Evolutionary conservation across 2,329 filamentous ascomycete species (phyloP).

Genomic region (Arthrobotrys megalospora): DNA sequence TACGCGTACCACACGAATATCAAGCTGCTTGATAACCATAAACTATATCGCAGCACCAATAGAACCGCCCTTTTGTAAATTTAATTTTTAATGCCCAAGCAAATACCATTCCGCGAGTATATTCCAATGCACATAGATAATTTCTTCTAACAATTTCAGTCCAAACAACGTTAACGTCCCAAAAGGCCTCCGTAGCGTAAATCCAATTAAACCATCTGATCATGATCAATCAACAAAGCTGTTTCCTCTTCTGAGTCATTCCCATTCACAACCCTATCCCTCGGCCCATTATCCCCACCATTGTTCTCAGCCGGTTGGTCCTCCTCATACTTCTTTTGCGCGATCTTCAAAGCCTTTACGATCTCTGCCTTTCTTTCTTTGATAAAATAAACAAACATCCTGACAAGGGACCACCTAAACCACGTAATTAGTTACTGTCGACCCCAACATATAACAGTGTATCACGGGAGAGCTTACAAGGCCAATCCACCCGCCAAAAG

Average conservation of each 20-base stretch:
- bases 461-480: slow-evolving; percentile 20
- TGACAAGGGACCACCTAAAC: slow-evolving; percentile 36
- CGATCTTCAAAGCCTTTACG: slow-evolving; percentile 19
- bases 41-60: too few species aligned
- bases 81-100: too few species aligned
- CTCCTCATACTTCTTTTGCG: slow-evolving; percentile 1
- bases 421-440: neutral
- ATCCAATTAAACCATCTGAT: slow-evolving; percentile 32
- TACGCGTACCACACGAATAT: too few species aligned
- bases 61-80: too few species aligned
- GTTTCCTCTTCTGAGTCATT: slow-evolving; percentile 22
- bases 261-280: slow-evolving; percentile 1
- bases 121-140: too few species aligned
- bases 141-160: too few species aligned
- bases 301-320: neutral
- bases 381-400: slow-evolving; percentile 45
- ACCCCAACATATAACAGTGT: neutral
- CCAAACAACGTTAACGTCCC: neutral
- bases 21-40: too few species aligned
- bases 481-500: neutral
- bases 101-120: too few species aligned
- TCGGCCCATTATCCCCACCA: neutral
- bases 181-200: neutral
- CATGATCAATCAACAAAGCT: slow-evolving; percentile 48
- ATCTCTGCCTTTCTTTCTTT: slow-evolving; percentile 35